These are phyloP conservation scores for Penicillium sp. DNA, from an alignment of 2,329 filamentous ascomycete species.

Conservation along the genomic window DNA sequence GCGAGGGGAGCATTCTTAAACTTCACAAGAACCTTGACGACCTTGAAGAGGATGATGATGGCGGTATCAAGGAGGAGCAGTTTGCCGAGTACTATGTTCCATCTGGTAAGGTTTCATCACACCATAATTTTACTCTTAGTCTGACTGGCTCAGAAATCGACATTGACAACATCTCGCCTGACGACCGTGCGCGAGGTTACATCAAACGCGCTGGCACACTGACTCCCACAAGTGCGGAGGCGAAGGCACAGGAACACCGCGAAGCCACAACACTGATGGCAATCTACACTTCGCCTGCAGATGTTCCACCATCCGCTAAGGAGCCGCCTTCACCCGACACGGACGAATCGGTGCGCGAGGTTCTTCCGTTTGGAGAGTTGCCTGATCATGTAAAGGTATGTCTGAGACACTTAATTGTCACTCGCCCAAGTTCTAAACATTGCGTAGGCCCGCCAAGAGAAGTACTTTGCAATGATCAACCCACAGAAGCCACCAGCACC, in stretches of 20 bases:
- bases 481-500: constrained; percentile 28
- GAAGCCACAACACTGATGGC: constrained; percentile 55
- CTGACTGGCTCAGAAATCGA: constrained; percentile 43
- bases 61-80: constrained; percentile 48
- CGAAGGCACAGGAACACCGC: constrained; percentile 50
- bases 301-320: constrained; percentile 53
- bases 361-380: constrained; percentile 49
- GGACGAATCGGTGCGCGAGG: constrained; percentile 42
- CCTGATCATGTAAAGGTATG: constrained; percentile 47
- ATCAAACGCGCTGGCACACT: constrained; percentile 49
- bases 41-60: constrained; percentile 64
- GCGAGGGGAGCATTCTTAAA: constrained; percentile 58
- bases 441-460: constrained; percentile 46
- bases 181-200: constrained; percentile 44
- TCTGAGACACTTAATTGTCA: not conserved
- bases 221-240: constrained; percentile 47
- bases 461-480: constrained; percentile 44
- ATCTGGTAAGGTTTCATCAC: constrained; percentile 35
- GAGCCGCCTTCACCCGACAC: constrained; percentile 48
- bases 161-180: constrained; percentile 39
- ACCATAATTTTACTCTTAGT: not conserved
- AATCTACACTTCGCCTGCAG: constrained; percentile 51
- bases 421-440: constrained; percentile 12
- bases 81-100: constrained; percentile 40
- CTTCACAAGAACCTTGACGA: constrained; percentile 60